Evolutionary conservation across 257 asterid genomes (phyloP), one percentile per base, ranked within the genome.

Genomic region (Solanum clarkiae): DNA sequence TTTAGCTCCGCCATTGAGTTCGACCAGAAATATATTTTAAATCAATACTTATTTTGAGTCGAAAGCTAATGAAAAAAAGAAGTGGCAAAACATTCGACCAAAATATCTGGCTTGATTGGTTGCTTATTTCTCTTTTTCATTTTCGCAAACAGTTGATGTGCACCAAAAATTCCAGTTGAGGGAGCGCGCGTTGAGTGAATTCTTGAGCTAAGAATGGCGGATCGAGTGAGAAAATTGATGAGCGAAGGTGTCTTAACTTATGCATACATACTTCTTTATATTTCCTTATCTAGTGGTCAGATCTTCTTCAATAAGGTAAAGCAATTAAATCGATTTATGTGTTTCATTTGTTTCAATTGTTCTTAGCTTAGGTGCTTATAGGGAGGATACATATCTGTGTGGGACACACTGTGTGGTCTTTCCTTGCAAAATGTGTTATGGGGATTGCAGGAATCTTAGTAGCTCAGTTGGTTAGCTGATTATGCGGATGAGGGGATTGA

Each of bases 261-360:
- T 88, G 92, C 93, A 84, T 96, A 96, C 89, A 92, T 95, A 85
- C 97, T 96, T 86, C 88, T 70, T 53, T 70, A 70, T 70, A 70
- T 70, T 42, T 47, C 80, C 17, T 13, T 70, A 12, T 70, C 80
- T 2, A 70, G 80, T 70, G 80, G 80, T 70, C 80, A 70, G 80
- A 70, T 70, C 80, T 70, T 70, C 80, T 70, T 70, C 88, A 96
- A 96, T 91, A 96, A 96, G 99, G 99, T 94, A 2, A 2, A n/a
- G n/a, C 1, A 14, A 62, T 62, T 22, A 6, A 62, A 11, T 10
- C 24, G 36, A 1, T 62, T 62, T 36, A 2, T 11, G 8, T 62
- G 6, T 60, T 60, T 60, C 36, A 10, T 60, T 60, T 60, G 68
- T 60, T 60, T 62, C 1, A 62, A 11, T 5, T 62, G 36, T 62